A percentile compares a stretch with the other conserved stretches of the same genome.
Conservation (phyloP, 805 yeast species). For the Monosporozyma aquatica region DNA sequence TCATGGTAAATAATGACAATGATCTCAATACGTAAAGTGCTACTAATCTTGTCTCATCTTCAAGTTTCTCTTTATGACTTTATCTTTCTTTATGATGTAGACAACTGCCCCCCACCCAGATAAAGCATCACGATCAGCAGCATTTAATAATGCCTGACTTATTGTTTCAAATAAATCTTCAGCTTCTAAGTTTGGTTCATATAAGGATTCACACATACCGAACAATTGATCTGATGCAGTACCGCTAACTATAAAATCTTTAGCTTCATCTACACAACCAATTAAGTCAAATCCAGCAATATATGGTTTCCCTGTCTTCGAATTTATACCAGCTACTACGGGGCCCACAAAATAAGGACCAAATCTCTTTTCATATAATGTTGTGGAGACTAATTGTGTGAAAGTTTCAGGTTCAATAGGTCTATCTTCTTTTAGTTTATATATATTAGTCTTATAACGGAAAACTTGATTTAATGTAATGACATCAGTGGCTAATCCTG, state of each 20-base stretch:
- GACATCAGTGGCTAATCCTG: conserved; percentile 94
- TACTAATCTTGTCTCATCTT: conserved; percentile 89
- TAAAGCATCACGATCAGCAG: conserved; percentile 93
- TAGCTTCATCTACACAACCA: conserved; percentile 92
- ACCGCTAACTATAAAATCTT: conserved; percentile 91
- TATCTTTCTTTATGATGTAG: conserved; percentile 83
- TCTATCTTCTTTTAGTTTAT: conserved; percentile 86
- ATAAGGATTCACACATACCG: conserved; percentile 97
- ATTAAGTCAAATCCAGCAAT: conserved; percentile 93
- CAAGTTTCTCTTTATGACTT: conserved; percentile 76
- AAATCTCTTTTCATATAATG: conserved; percentile 82
- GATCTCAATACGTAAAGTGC: no score
- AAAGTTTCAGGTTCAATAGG: conserved; percentile 86
- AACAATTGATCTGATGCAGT: conserved; percentile 94
- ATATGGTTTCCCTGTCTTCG: conserved; percentile 75
- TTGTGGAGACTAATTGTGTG: conserved; percentile 84
- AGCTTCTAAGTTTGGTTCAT: conserved; percentile 88
- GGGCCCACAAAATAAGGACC: conserved; percentile 98
- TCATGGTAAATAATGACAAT: no score
- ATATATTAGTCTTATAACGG: conserved; percentile 76
- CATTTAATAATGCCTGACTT: conserved; percentile 86
- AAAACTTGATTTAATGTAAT: conserved; percentile 74
- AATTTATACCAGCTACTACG: conserved; percentile 87
- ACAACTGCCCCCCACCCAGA: conserved; percentile 99
- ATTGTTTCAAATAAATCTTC: conserved; percentile 94